Evolutionary conservation across 176 grass and related monocot genomes (phyloP), one percentile per base, ranked within the genome.

Genomic region (Musa beccarii): DNA sequence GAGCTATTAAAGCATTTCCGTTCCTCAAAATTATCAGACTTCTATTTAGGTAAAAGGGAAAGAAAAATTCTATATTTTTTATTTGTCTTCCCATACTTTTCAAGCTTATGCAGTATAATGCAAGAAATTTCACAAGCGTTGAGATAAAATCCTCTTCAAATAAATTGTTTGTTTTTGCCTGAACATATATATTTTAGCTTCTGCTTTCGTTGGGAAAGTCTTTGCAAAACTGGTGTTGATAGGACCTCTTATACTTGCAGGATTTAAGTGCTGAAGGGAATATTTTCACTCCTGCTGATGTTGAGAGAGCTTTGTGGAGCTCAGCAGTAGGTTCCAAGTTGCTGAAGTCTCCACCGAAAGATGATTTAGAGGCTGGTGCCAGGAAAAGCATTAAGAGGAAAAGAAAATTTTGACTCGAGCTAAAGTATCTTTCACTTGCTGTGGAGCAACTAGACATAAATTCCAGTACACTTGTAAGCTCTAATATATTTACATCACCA

Each of bases 231-330:
- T 73, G 14, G 54, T 73, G 66, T 34, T 49, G 34, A 7, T 26
- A 73, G 52, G 20, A 16, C 71, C 6, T 49, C 14, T 9, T 73
- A 8, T 51, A 70, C 72, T 74, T 78, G 75, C 81, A 97, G 93
- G 93, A 97, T 79, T 81, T 97, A 79, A 90, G 85, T 13, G 19
- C 49, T 16, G 85, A 84, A 72, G 90, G 82, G 55, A 84, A 85
- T 82, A 79, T 19, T 73, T 90, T 97, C 64, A 90, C 90, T 5
- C 79, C 90, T 22, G 81, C 85, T 0, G 86, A 97, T 71, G 76
- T 97, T 34, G 90, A 92, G 51, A 84, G 86, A 71, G 86, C 93
- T 5, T 24, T 93, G 26, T 90, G 93, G 93, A 93, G 93, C 75
- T 87, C 93, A 2, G 77, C 63, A n/a, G 69, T 93, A 23, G 79